A percentile compares a stretch with the other conserved stretches of the same genome.
Evolutionary conservation across 2,329 filamentous ascomycete genomes (phyloP).

Genomic region (Aspergillaceae sp.): DNA sequence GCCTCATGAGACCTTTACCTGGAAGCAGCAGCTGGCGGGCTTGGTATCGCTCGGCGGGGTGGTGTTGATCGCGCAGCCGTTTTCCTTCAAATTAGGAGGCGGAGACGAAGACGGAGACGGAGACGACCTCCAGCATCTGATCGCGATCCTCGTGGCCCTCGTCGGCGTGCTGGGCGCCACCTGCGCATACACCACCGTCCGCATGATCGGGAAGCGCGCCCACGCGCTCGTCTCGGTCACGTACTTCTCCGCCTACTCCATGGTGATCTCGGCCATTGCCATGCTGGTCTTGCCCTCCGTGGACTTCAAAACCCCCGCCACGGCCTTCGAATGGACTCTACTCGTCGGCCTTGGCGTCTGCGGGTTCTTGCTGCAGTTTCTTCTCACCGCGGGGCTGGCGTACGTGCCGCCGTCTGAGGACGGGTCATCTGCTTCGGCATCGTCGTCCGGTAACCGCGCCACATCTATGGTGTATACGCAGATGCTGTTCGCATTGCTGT

Average conservation of each 20-base stretch:
- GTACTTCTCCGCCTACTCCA: slow-evolving; percentile 67
- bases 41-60: slow-evolving; percentile 70
- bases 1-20: slow-evolving; percentile 65
- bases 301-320: slow-evolving; percentile 49
- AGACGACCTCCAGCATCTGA: slow-evolving; percentile 56
- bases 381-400: slow-evolving; percentile 68
- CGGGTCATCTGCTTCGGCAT: too few relatives aligned
- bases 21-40: slow-evolving; percentile 66
- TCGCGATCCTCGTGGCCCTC: slow-evolving; percentile 63
- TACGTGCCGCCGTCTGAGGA: slow-evolving; percentile 50
- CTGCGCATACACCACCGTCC: slow-evolving; percentile 66
- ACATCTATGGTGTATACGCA: slow-evolving; percentile 62
- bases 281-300: slow-evolving; percentile 50
- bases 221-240: slow-evolving; percentile 80
- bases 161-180: slow-evolving; percentile 70
- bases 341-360: slow-evolving; percentile 60
- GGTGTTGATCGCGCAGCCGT: slow-evolving; percentile 70
- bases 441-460: slow-evolving; percentile 37
- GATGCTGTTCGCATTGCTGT: slow-evolving; percentile 59
- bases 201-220: slow-evolving; percentile 69
- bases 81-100: slow-evolving; percentile 15
- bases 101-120: slow-evolving; percentile 11
- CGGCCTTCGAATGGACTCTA: slow-evolving; percentile 54
- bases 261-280: slow-evolving; percentile 55
- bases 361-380: slow-evolving; percentile 77